Conservation (phyloP, 73 alveolate genomes). For the Paramecium octaurelia region DNA sequence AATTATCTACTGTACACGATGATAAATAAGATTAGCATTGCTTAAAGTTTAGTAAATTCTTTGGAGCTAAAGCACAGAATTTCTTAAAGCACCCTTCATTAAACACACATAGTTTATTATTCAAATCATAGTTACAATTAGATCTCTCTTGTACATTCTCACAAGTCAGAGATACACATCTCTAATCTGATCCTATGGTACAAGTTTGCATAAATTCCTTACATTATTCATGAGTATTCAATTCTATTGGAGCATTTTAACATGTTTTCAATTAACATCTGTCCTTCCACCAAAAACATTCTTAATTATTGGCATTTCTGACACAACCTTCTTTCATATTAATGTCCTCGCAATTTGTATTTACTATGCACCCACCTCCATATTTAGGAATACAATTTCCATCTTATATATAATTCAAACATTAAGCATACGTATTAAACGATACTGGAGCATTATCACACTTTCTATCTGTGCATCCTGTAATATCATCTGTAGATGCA, state of each 20-base stretch:
- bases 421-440: neutral
- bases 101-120: neutral
- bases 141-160: neutral
- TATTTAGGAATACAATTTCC: neutral
- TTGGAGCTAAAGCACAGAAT: neutral
- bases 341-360: neutral
- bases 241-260: neutral
- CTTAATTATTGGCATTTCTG: neutral
- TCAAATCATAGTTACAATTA: neutral
- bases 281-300: neutral
- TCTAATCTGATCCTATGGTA: neutral
- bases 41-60: neutral
- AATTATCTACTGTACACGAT: neutral
- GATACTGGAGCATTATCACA: neutral
- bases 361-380: neutral
- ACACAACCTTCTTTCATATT: neutral
- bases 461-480: neutral
- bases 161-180: neutral
- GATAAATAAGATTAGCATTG: neutral
- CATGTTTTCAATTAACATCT: neutral
- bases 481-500: neutral
- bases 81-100: neutral
- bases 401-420: neutral
- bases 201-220: neutral
- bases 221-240: neutral